Evolutionary conservation across 2,329 filamentous ascomycete species (phyloP).

Genomic region (Metarhizium brunneum): DNA sequence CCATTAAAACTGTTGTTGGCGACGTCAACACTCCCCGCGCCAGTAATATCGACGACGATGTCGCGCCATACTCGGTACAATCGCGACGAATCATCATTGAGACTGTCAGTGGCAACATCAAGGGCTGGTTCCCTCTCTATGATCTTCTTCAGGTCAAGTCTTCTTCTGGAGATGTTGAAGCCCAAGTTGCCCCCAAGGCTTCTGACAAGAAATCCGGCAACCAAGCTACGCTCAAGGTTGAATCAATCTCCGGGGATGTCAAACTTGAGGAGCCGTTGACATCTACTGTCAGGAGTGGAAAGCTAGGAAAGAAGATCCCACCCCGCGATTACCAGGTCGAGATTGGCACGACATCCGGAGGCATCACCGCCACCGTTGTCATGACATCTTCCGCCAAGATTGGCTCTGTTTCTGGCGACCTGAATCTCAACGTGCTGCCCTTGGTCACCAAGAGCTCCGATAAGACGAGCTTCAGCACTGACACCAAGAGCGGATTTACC

Average conservation of each 20-base stretch:
- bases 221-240: slow-evolving; percentile 31
- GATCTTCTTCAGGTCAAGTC: slow-evolving; percentile 36
- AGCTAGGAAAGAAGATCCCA: slow-evolving; percentile 24
- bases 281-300: slow-evolving; percentile 8
- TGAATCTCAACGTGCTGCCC: slow-evolving; percentile 33
- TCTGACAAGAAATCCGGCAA: slow-evolving; percentile 23
- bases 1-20: slow-evolving; percentile 26
- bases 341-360: slow-evolving; percentile 34
- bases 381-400: slow-evolving; percentile 27
- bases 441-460: slow-evolving; percentile 23
- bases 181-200: slow-evolving; percentile 31
- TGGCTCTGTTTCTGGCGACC: slow-evolving; percentile 29
- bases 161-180: slow-evolving; percentile 32
- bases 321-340: slow-evolving; percentile 37
- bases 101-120: slow-evolving; percentile 34
- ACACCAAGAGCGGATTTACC: slow-evolving; percentile 34
- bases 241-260: slow-evolving; percentile 34
- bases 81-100: slow-evolving; percentile 31
- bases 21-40: slow-evolving; percentile 26
- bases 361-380: slow-evolving; percentile 29
- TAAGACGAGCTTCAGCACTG: slow-evolving; percentile 24
- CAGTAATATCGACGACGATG: slow-evolving; percentile 13
- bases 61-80: slow-evolving; percentile 29
- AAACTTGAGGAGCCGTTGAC: slow-evolving; percentile 31
- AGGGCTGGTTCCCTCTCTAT: slow-evolving; percentile 41